Conservation (phyloP, 257 asterid genomes). For the Scutellaria minor region DNA sequence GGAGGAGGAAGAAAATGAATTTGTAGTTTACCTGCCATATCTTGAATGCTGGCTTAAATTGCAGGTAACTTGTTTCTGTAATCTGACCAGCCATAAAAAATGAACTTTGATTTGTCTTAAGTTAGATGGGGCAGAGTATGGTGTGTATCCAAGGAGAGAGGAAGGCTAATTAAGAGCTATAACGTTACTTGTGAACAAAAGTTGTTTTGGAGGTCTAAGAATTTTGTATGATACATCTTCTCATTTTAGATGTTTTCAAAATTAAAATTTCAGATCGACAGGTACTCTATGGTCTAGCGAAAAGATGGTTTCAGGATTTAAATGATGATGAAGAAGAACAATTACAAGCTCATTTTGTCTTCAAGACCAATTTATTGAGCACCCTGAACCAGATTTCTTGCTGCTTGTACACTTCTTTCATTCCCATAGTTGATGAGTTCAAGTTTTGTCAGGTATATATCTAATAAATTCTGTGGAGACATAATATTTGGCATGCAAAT, state of each 20-base stretch:
- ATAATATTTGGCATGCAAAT: slow-evolving; percentile 26
- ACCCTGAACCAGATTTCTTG: slow-evolving; percentile 70
- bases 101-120: slow-evolving; percentile 9
- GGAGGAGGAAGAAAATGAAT: slow-evolving; percentile 15
- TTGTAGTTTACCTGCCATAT: slow-evolving; percentile 19
- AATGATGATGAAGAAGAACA: slow-evolving; percentile 62
- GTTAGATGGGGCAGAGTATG: slow-evolving; percentile 22
- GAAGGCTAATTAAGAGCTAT: slow-evolving; percentile 15
- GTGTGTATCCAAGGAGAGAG: slow-evolving; percentile 21
- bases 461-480: slow-evolving; percentile 27
- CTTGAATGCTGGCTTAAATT: slow-evolving; percentile 5
- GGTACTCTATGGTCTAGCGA: slow-evolving; percentile 62
- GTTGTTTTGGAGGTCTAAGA: neutral
- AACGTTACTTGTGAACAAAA: neutral
- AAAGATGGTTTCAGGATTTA: slow-evolving; percentile 81
- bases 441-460: slow-evolving; percentile 67
- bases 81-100: neutral
- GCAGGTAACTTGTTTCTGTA: slow-evolving; percentile 8
- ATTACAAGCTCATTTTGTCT: slow-evolving; percentile 70
- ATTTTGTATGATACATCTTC: neutral
- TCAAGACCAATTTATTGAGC: slow-evolving; percentile 62
- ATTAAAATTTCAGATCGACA: slow-evolving; percentile 60
- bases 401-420: slow-evolving; percentile 62
- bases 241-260: slow-evolving; percentile 30
- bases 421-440: slow-evolving; percentile 66